Evolutionary conservation across 495 filamentous ascomycete species (phyloP).

Genomic region (Talaromyces adpressus): DNA sequence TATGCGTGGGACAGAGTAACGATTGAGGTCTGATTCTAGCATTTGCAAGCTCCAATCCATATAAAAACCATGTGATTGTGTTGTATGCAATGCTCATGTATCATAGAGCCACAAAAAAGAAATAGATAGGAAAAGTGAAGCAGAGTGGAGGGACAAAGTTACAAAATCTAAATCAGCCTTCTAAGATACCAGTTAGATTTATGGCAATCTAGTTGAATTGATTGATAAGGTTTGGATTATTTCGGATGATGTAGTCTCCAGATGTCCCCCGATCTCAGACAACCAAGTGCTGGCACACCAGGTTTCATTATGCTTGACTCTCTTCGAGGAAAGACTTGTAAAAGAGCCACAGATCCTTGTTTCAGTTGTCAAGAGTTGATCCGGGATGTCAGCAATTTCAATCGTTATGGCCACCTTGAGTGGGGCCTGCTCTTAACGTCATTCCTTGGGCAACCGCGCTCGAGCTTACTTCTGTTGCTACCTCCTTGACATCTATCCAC

Average conservation of each 20-base stretch:
- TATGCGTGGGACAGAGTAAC: not conserved
- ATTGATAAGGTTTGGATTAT: not conserved
- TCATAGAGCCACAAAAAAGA: conserved; percentile 1
- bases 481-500: not conserved
- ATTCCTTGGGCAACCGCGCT: too few relatives aligned
- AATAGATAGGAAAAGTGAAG: not conserved
- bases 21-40: not conserved
- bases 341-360: too few relatives aligned
- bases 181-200: not conserved
- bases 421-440: too few relatives aligned
- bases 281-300: too few relatives aligned
- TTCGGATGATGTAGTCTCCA: not conserved
- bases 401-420: too few relatives aligned
- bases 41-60: not conserved
- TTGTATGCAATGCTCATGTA: not conserved
- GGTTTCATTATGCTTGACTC: too few relatives aligned
- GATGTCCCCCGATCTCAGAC: too few relatives aligned
- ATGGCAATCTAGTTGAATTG: not conserved
- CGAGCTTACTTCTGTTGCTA: not conserved
- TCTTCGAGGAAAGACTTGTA: too few relatives aligned
- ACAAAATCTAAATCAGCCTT: not conserved
- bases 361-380: too few relatives aligned
- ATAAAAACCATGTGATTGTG: not conserved
- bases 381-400: too few relatives aligned
- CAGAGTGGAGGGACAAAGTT: not conserved